These are phyloP conservation scores for Trichophyton benhamiae DNA, from an alignment of 2,329 filamentous ascomycete genomes.

Conservation along the genomic window DNA sequence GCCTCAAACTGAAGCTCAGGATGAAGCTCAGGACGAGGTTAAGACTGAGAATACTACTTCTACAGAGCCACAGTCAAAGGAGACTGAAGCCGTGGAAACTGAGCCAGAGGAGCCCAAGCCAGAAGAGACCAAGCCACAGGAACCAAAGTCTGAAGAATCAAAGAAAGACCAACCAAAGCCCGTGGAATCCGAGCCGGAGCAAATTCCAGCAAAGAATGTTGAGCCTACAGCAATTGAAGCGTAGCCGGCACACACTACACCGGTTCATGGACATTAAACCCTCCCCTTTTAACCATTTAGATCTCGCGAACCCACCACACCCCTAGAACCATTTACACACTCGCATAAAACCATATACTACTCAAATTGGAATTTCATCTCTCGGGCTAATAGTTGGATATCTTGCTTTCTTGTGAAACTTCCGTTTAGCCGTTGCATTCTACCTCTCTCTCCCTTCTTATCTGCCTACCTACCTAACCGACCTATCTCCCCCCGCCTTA, in stretches of 20 bases:
- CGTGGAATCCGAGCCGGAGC: not conserved
- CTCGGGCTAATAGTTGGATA: conserved; percentile 3
- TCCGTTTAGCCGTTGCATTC: not conserved
- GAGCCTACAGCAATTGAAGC: not conserved
- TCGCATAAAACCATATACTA: not conserved
- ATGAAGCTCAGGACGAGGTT: not conserved
- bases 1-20: not conserved
- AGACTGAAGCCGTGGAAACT: not conserved
- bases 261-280: not conserved
- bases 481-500: not conserved
- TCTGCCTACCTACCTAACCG: not conserved
- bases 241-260: not conserved
- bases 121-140: not conserved
- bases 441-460: not conserved
- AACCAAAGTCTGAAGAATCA: not conserved
- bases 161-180: not conserved
- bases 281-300: not conserved
- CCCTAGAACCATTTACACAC: not conserved
- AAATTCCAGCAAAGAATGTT: not conserved
- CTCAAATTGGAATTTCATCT: conserved; percentile 1
- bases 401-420: conserved; percentile 2
- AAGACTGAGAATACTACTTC: not conserved
- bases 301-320: not conserved
- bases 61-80: not conserved
- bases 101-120: not conserved